Evolutionary conservation across 306 rosid genomes (phyloP).

Genomic region (Cucumis melo): DNA sequence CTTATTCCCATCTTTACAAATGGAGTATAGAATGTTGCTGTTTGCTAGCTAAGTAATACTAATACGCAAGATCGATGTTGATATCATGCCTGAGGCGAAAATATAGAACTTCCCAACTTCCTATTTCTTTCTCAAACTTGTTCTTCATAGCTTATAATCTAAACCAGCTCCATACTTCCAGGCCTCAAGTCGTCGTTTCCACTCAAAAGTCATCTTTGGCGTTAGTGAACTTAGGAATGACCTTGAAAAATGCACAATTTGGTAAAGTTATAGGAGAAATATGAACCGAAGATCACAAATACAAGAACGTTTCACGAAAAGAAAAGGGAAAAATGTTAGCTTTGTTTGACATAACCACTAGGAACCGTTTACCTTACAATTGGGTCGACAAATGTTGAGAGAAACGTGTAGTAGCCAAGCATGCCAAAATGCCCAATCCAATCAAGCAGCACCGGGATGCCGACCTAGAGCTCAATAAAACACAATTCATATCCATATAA

Average conservation of each 20-base stretch:
- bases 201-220: constrained; percentile 42
- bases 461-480: constrained; percentile 42
- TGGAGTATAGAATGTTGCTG: neutral
- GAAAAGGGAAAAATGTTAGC: neutral
- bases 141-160: constrained; percentile 54
- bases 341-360: neutral
- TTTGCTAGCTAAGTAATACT: neutral
- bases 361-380: constrained; percentile 41
- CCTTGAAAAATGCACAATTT: constrained; percentile 28
- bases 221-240: constrained; percentile 38
- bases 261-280: constrained; percentile 2
- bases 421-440: constrained; percentile 74
- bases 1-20: neutral
- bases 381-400: constrained; percentile 61
- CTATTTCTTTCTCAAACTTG: neutral
- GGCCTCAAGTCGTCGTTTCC: constrained; percentile 73
- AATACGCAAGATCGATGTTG: neutral
- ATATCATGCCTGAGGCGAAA: neutral
- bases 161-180: constrained; percentile 98
- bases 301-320: neutral
- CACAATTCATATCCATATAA: neutral
- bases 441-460: constrained; percentile 69
- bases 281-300: neutral
- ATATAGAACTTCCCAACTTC: neutral
- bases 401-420: constrained; percentile 70